Base-by-base conservation (phyloP, 805 yeast species). In the Saccharomycopsis sp. region DNA sequence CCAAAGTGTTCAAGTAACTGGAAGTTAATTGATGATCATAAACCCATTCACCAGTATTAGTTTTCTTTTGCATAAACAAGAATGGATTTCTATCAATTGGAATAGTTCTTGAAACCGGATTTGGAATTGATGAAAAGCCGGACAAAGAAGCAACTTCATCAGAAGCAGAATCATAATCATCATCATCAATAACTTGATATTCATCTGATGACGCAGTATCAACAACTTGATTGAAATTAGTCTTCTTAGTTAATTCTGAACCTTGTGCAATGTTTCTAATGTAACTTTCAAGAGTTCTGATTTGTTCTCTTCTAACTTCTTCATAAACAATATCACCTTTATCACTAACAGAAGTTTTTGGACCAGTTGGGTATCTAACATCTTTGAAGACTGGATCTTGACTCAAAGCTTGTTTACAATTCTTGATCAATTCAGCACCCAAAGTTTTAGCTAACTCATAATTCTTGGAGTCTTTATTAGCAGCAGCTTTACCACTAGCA, bases 261-360 rank as follows among this genome's bases (percentile, higher is more conserved):
- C 98, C 98, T 59, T 77, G 81, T 43, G 97, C 95, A 97, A 93
- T 89, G 66, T 86, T 95, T 61, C 79, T 76, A 54, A 93, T 97
- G 63, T 93, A 93, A 63, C 89, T 90, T 68, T 93, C 96, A 53
- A 93, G 75, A 64, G 93, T 93, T 67, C 97, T 81, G 52, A 89
- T 94, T 51, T 90, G 77, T 40, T 89, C 85, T 67, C 95, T 85
- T 61, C 86, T 80, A 51, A 74, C 82, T 70, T 93, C 98, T 50
- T 78, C 72, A 67, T 87, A 93, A 48, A 71, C 74, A 59, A 93
- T 77, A 61, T 80, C 85, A 66, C 98, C 98, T 70, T 82, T 86
- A 53, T 79, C 74, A 58, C 85, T 95, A 55, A 93, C 83, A 35
- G 77, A 71, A 36, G 97, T 90, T 65, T 85, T 80, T 56, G 98